Percentiles rank a stretch among this genome's conserved stretches.
Evolutionary conservation across 2,329 filamentous ascomycete species (phyloP).

Genomic region (Aureobasidium sp.): DNA sequence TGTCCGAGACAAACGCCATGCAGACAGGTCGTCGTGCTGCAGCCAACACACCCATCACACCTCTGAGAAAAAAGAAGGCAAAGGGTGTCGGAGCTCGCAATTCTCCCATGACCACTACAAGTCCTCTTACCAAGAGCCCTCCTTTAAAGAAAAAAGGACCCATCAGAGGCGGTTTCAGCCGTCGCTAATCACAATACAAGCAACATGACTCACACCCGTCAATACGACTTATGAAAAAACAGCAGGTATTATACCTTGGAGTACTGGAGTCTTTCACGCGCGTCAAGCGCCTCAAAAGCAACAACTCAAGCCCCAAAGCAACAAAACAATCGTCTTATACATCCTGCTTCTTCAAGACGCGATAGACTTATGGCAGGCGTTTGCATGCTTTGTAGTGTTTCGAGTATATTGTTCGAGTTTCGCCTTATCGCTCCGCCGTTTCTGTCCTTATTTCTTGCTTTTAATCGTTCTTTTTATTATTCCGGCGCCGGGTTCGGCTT

Average conservation of each 20-base stretch:
- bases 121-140: constrained; percentile 11
- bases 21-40: constrained; percentile 58
- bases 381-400: constrained; percentile 1
- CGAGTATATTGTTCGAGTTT: not conserved
- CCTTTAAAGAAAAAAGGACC: constrained; percentile 8
- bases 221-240: constrained; percentile 12
- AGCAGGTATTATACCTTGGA: constrained; percentile 1
- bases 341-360: not conserved
- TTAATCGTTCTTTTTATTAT: not conserved
- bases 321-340: not conserved
- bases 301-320: constrained; percentile 1
- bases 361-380: not conserved
- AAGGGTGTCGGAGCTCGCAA: constrained; percentile 15
- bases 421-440: not conserved
- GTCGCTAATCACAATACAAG: not conserved
- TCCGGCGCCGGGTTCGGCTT: not conserved
- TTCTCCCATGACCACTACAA: constrained; percentile 11
- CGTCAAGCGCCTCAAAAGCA: constrained; percentile 1
- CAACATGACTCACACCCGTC: constrained; percentile 9
- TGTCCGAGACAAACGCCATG: constrained; percentile 51
- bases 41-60: constrained; percentile 60
- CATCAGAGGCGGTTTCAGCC: constrained; percentile 13
- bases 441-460: not conserved
- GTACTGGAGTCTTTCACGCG: constrained; percentile 1
- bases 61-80: constrained; percentile 44